These are phyloP conservation scores for Neophaeococcomyces mojaviensis DNA, from an alignment of 2,329 filamentous ascomycete genomes.

Conservation along the genomic window DNA sequence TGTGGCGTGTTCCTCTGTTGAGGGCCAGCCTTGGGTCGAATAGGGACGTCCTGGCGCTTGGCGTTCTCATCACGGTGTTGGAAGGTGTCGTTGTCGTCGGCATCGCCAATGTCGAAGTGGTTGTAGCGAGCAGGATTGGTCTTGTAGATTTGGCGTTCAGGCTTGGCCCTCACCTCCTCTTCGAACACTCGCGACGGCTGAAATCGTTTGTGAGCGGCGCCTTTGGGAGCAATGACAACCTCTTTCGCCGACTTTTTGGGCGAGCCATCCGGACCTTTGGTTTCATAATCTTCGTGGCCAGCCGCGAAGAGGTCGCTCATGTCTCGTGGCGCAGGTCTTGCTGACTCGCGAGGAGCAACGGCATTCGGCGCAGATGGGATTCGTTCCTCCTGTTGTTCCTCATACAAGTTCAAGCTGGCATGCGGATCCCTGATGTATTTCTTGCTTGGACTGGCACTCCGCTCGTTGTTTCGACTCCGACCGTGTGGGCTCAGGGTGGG, in stretches of 20 bases:
- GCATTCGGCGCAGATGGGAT: conserved; percentile 44
- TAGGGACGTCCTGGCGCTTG: conserved; percentile 16
- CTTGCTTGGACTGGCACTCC: conserved; percentile 32
- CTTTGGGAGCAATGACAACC: conserved; percentile 36
- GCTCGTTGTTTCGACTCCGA: conserved; percentile 15
- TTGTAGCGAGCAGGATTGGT: conserved; percentile 72
- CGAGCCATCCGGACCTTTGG: conserved; percentile 23
- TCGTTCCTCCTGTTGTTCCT: conserved; percentile 15
- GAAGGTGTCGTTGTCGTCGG: conserved; percentile 22
- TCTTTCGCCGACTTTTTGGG: conserved; percentile 17
- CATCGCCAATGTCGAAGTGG: conserved; percentile 71
- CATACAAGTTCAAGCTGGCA: conserved; percentile 27
- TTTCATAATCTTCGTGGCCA: conserved; percentile 33
- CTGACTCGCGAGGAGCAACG: conserved; percentile 58
- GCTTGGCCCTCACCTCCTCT: conserved; percentile 41
- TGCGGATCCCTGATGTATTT: conserved; percentile 37
- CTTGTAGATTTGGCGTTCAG: conserved; percentile 35
- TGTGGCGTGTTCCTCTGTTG: conserved; percentile 54
- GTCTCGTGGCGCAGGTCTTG: conserved; percentile 62
- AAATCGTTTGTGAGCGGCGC: conserved; percentile 43
- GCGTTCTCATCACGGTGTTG: conserved; percentile 22
- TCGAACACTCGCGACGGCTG: conserved; percentile 50
- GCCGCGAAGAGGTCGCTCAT: conserved; percentile 62
- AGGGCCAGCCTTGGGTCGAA: conserved; percentile 16
- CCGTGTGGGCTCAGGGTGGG: conserved; percentile 17